Base-by-base conservation (phyloP, 1,139 yeast species). In the Candida freyschussii region DNA sequence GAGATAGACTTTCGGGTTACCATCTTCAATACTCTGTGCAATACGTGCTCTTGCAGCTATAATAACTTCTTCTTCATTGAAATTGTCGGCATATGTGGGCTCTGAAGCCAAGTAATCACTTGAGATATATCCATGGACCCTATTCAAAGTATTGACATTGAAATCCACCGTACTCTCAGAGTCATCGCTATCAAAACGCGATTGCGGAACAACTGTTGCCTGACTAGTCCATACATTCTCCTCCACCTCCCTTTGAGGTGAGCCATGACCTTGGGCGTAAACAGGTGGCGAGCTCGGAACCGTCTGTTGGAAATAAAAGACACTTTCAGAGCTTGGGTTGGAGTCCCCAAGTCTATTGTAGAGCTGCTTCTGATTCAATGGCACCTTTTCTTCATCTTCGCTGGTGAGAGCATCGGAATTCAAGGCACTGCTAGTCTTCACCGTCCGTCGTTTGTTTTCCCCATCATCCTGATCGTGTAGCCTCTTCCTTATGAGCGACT, bases 1-100 rank as follows among this genome's bases (percentile, higher is more conserved):
- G 22, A 77, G 48, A 32, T 63, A 57, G 4, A 76, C 55, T 17
- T 50, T 55, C 1, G 63, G 45, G 13, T 37, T 35, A 4, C 63
- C 64, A 8, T 60, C 58, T 33, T 63, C 67, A 14, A 65, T 44
- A 18, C 45, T 36, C 17, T 37, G 24, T 5, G 47, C 44, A 11
- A 55, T 44, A 3, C 37, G 32, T 0, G 36, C 33, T 12, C 44
- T 40, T 2, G 55, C 55, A 1, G 27, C 32, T 8, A 36, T 28
- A 3, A 26, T 40, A 16, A 34, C 17, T 12, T 44, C 48, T 12
- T 44, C 47, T 12, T 41, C 44, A 17, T 41, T 31, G 12, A 24
- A 30, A 11, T 29, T 20, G n/a, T 16, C 26, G 6, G 22, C 33
- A 19, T 19, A 30, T 5, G 33, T 25, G 7, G 37, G 37, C 16